phyloP scores from a whole-genome alignment of 306 rosid species.

The Hippophae gyantsensis region DNA sequence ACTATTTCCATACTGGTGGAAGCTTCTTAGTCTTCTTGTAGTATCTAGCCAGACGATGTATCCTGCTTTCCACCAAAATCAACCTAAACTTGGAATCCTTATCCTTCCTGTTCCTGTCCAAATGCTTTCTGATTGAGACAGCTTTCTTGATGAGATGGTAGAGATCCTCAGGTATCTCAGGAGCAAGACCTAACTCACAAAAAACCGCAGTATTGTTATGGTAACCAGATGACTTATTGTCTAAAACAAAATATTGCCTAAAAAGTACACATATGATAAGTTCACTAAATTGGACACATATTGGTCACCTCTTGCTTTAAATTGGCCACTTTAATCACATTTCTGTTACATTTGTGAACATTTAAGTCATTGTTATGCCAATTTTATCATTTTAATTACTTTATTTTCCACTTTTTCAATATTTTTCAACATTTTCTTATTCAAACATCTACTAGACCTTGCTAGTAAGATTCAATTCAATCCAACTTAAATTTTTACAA shows the following conservation, averaged over 20 bases:
- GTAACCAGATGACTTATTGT: neutral
- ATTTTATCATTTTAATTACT: too few species aligned
- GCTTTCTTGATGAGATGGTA: neutral
- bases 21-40: constrained; percentile 93
- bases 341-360: too few species aligned
- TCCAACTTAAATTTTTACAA: too few species aligned
- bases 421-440: too few species aligned
- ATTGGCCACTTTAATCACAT: too few species aligned
- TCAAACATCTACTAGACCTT: too few species aligned
- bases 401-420: too few species aligned
- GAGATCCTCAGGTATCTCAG: neutral
- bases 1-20: constrained; percentile 87
- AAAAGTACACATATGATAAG: too few species aligned
- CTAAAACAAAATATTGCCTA: neutral
- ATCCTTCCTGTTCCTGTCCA: constrained; percentile 83
- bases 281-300: too few species aligned
- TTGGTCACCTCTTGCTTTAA: too few species aligned
- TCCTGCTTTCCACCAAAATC: constrained; percentile 88
- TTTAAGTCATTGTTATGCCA: too few species aligned
- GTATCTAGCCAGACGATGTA: constrained; percentile 78
- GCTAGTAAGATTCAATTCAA: too few species aligned
- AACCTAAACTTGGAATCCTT: constrained; percentile 81
- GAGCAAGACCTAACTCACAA: neutral
- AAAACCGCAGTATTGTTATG: neutral
- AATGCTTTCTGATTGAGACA: constrained; percentile 27